A percentile compares a stretch with the other conserved stretches of the same genome.
Evolutionary conservation across 805 yeast genomes (phyloP).

Genomic region (Cephaloascus albidus): DNA sequence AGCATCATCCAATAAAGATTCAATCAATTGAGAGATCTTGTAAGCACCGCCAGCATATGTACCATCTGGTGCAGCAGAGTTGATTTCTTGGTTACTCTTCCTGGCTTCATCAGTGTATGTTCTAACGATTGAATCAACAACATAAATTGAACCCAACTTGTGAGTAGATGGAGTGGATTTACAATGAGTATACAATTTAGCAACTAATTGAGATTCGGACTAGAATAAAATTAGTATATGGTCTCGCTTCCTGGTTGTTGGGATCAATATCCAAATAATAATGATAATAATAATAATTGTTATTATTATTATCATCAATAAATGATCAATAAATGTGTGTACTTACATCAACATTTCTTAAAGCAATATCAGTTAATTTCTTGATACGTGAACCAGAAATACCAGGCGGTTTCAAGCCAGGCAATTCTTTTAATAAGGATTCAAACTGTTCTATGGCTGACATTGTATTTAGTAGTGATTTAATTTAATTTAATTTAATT

Average conservation of each 20-base stretch:
- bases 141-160: slow-evolving; percentile 85
- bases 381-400: slow-evolving; percentile 94
- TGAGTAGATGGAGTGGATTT: slow-evolving; percentile 69
- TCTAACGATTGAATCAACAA: slow-evolving; percentile 86
- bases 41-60: slow-evolving; percentile 66
- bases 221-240: slow-evolving; percentile 5
- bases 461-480: too few relatives aligned
- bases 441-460: slow-evolving; percentile 37
- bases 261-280: neutral
- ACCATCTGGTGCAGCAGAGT: slow-evolving; percentile 48
- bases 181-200: slow-evolving; percentile 54
- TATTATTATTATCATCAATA: too few relatives aligned
- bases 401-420: slow-evolving; percentile 72
- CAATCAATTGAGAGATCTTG: slow-evolving; percentile 56
- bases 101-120: slow-evolving; percentile 71
- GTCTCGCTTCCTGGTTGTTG: neutral
- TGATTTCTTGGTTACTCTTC: slow-evolving; percentile 38
- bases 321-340: slow-evolving; percentile 1
- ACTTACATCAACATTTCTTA: slow-evolving; percentile 44
- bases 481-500: too few relatives aligned
- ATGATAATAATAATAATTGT: too few relatives aligned
- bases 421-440: slow-evolving; percentile 36
- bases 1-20: slow-evolving; percentile 54
- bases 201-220: slow-evolving; percentile 46
- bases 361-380: slow-evolving; percentile 70